Base-by-base conservation (phyloP, 768 basidiomycete species). In the Hemileccinum impolitum region DNA sequence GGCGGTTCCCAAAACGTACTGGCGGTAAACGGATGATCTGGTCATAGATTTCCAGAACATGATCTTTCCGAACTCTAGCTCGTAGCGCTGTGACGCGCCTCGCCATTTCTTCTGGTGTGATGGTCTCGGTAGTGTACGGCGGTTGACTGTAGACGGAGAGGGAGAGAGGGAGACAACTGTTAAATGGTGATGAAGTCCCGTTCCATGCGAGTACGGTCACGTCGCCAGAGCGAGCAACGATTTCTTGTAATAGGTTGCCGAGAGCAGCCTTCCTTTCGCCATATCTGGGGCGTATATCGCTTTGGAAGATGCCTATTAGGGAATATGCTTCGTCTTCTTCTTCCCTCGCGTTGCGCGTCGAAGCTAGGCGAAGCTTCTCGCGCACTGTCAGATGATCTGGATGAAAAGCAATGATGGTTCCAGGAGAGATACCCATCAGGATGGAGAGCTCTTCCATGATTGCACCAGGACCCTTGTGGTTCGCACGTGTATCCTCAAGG, bases 371-470 rank as follows among this genome's bases (percentile, higher is more conserved):
- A 28, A 46, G 45, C n/a, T 38, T 46, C 10, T 28, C 45, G 10
- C 45, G 28, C 10, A 39, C 36, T 7, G 15, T 37, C 17, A 46
- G 18, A 12, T 28, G n/a, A 6, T 46, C 26, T 30, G 45, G 45
- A 28, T 9, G 15, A 19, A 46, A 46, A 17, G 3, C 13, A 26
- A 31, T 19, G 45, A 46, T 37, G 25, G 3, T 18, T 14, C 36
- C 45, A 17, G n/a, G 26, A 14, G 45, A 18, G 23, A 46, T 38
- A 6, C 13, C 17, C 25, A 46, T 26, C 25, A 28, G 7, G 25
- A 13, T 18, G 2, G 48, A 45, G 1, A 51, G 21, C 21, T 52
- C 51, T 14, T 48, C 23, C 26, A 52, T 19, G 34, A 52, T 48
- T 12, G n/a, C 25, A 18, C 35, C 13, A 5, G 45, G 35, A 11